These are phyloP conservation scores for Alternaria hordeiaustralica DNA, from an alignment of 2,329 filamentous ascomycete genomes.

Conservation along the genomic window DNA sequence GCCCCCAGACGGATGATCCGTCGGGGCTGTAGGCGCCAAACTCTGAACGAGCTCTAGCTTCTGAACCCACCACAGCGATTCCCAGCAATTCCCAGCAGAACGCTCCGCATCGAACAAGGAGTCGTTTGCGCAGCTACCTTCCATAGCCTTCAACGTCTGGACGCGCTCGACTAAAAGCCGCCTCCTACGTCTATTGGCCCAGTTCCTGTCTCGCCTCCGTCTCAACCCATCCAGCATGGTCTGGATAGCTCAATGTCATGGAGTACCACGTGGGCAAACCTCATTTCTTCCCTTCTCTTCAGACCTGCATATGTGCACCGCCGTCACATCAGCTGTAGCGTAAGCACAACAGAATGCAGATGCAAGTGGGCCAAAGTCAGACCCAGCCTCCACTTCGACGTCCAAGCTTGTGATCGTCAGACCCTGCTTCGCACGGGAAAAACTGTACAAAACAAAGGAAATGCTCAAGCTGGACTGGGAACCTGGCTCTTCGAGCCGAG, in stretches of 20 bases:
- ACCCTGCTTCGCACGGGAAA: neutral
- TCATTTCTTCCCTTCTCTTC: neutral
- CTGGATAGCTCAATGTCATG: constrained; percentile 30
- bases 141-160: constrained; percentile 2
- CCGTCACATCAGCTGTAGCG: neutral
- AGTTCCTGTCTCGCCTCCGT: constrained; percentile 40
- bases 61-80: too few relatives aligned
- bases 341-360: constrained; percentile 4
- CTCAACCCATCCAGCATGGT: constrained; percentile 35
- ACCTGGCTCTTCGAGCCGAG: constrained; percentile 1
- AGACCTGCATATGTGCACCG: constrained; percentile 1
- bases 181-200: constrained; percentile 30
- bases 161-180: constrained; percentile 19
- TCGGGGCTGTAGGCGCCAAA: neutral
- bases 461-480: neutral
- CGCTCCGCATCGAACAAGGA: neutral
- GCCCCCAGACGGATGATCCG: neutral
- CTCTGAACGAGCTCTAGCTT: neutral
- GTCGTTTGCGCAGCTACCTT: neutral
- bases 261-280: constrained; percentile 7
- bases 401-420: constrained; percentile 4
- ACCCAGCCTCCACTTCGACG: neutral
- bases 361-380: constrained; percentile 1
- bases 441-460: constrained; percentile 1
- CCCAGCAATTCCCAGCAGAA: too few relatives aligned